These are phyloP conservation scores for Blepharisma stoltei DNA, from an alignment of 73 alveolate genomes.

Conservation along the genomic window DNA sequence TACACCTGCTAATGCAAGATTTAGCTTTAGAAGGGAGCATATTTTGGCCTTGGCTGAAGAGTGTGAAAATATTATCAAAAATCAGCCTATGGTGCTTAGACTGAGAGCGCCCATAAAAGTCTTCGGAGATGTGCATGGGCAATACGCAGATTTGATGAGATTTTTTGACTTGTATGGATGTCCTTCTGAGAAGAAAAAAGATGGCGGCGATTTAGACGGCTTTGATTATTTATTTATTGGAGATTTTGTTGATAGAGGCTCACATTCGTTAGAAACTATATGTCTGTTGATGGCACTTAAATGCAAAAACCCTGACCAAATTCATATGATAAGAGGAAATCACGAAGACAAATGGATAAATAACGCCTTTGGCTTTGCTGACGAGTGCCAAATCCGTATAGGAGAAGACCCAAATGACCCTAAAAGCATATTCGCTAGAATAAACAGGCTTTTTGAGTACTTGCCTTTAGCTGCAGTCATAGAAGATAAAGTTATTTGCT, in stretches of 20 bases:
- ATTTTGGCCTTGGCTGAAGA: constrained; percentile 78
- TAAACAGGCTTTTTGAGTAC: constrained; percentile 87
- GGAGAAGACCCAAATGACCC: constrained; percentile 92
- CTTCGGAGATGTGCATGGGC: constrained; percentile 98
- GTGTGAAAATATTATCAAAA: constrained; percentile 66
- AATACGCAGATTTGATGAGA: constrained; percentile 96
- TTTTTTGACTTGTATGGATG: constrained; percentile 91
- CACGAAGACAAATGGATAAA: constrained; percentile 90
- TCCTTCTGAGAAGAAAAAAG: constrained; percentile 69
- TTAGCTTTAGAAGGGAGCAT: constrained; percentile 70
- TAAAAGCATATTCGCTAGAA: constrained; percentile 44
- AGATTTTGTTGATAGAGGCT: constrained; percentile 92
- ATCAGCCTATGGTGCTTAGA: constrained; percentile 86
- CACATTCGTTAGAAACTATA: constrained; percentile 90
- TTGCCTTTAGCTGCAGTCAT: constrained; percentile 92
- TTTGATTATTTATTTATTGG: constrained; percentile 92
- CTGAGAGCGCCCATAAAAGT: constrained; percentile 91
- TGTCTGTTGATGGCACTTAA: constrained; percentile 94
- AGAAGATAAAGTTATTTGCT: constrained; percentile 80
- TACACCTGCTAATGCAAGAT: constrained; percentile 48
- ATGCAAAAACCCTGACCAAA: constrained; percentile 78
- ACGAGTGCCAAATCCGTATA: constrained; percentile 95
- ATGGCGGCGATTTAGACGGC: constrained; percentile 77
- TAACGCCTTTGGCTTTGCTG: constrained; percentile 94
- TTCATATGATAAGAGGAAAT: constrained; percentile 79